Conservation (phyloP, 2,329 filamentous ascomycete genomes). For the Ramularia endophylla region DNA sequence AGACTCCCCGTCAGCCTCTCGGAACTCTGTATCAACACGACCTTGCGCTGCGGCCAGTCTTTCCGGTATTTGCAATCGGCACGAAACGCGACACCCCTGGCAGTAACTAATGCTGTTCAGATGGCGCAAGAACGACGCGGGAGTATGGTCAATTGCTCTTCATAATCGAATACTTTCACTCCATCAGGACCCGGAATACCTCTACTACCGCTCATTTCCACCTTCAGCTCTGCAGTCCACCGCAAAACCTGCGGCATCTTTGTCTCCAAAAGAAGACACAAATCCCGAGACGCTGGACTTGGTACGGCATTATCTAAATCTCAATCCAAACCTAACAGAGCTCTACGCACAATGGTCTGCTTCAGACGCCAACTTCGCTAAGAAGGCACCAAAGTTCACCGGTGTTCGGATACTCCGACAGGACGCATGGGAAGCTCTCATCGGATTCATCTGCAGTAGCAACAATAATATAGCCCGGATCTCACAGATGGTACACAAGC, state of each 20-base stretch:
- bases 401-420: slow-evolving; percentile 90
- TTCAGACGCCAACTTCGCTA: slow-evolving; percentile 80
- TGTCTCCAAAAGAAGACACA: slow-evolving; percentile 28
- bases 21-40: slow-evolving; percentile 92
- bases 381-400: slow-evolving; percentile 77
- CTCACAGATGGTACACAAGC: slow-evolving; percentile 91
- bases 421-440: slow-evolving; percentile 89
- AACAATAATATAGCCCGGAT: slow-evolving; percentile 98
- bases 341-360: slow-evolving; percentile 85
- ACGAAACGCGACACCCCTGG: not conserved
- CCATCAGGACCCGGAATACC: slow-evolving; percentile 69
- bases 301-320: slow-evolving; percentile 79
- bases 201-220: slow-evolving; percentile 73
- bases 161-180: slow-evolving; percentile 79
- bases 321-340: slow-evolving; percentile 65
- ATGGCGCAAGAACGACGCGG: slow-evolving; percentile 74
- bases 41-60: slow-evolving; percentile 88
- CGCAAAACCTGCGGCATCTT: slow-evolving; percentile 28
- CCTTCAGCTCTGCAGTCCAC: slow-evolving; percentile 29
- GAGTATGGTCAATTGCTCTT: slow-evolving; percentile 87
- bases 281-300: slow-evolving; percentile 68
- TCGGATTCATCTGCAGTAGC: slow-evolving; percentile 96
- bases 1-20: slow-evolving; percentile 75
- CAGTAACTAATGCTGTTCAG: slow-evolving; percentile 36
- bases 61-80: slow-evolving; percentile 53